Evolutionary conservation across 345 rosid species (phyloP), one percentile per base, ranked within the genome.

Genomic region (Abelmoschus esculentus): DNA sequence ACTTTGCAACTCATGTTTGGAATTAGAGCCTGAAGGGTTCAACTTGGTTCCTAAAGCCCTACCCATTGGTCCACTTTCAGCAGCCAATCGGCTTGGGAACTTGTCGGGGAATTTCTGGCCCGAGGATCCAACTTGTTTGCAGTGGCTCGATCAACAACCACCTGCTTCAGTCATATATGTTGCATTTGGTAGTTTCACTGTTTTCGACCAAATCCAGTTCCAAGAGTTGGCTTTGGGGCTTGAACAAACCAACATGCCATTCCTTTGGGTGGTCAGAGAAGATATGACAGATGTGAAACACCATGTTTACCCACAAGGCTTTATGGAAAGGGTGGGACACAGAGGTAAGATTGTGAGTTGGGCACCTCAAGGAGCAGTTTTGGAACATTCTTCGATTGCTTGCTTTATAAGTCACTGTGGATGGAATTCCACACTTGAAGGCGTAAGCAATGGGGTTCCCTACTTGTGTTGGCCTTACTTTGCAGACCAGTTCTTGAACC

Each of bases 351-450:
- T 71, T 3, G 67, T 71, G 15, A 32, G 34, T 34, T 71, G 74
- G 67, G 67, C 74, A 10, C 74, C 74, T 1, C 74, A 71, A 49
- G 26, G 31, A 5, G 53, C 34, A 14, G 60, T 71, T 12, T 32
- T 71, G 7, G 31, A 17, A 11, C 67, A 71, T 49, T 17, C 67
- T 12, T 46, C 67, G 2, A 49, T 71, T 49, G 67, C 67, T 61
- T 71, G 74, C 59, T 71, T 71, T 19, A 0, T 61, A 50, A 77
- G 81, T 67, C 86, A 83, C 14, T 78, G 80, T 4, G 84, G 86
- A 8, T 83, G 84, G 83, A 80, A 78, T 63, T 80, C 86, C 2
- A 72, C 75, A 6, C 19, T 82, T 14, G 81, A 82, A 70, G 86
- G 80, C 6, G 34, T 72, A 42, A 65, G 78, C 69, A 80, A 66